These are phyloP conservation scores for Coffea canephora DNA, from an alignment of 257 asterid species.

Conservation along the genomic window DNA sequence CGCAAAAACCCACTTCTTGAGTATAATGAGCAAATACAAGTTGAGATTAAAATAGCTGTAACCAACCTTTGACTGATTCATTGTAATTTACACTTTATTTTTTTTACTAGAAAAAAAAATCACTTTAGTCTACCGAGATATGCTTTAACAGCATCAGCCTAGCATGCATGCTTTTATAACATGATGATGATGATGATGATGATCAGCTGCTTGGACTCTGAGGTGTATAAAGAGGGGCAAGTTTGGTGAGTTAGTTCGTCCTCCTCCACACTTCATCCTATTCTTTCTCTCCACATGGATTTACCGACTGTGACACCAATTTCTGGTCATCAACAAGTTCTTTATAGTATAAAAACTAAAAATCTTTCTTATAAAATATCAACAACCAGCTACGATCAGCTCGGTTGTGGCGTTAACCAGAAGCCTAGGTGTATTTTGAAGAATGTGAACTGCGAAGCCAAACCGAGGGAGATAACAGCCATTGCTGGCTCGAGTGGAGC, in stretches of 20 bases:
- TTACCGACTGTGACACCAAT: constrained; percentile 30
- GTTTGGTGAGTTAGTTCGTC: constrained; percentile 43
- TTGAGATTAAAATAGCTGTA: constrained; percentile 10
- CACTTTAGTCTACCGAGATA: not conserved
- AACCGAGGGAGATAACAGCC: constrained; percentile 68
- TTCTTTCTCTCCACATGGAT: constrained; percentile 42
- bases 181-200: not conserved
- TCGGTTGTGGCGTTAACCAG: constrained; percentile 17
- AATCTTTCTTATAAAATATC: constrained; percentile 49
- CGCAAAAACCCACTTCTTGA: not conserved
- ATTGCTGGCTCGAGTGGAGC: constrained; percentile 88
- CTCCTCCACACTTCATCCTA: constrained; percentile 23
- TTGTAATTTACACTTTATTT: not conserved
- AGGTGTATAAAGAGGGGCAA: constrained; percentile 23
- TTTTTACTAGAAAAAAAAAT: not conserved
- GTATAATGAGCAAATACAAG: not conserved
- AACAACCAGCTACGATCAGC: constrained; percentile 23
- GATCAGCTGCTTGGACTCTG: not conserved
- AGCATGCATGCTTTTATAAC: constrained; percentile 26
- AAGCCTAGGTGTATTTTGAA: constrained; percentile 34
- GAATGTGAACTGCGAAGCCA: constrained; percentile 56
- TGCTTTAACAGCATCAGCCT: constrained; percentile 4
- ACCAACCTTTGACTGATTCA: constrained; percentile 1
- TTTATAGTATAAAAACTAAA: constrained; percentile 38
- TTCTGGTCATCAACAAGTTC: constrained; percentile 27